Conservation (phyloP, 805 yeast species). For the Saturnispora gosingensis region DNA sequence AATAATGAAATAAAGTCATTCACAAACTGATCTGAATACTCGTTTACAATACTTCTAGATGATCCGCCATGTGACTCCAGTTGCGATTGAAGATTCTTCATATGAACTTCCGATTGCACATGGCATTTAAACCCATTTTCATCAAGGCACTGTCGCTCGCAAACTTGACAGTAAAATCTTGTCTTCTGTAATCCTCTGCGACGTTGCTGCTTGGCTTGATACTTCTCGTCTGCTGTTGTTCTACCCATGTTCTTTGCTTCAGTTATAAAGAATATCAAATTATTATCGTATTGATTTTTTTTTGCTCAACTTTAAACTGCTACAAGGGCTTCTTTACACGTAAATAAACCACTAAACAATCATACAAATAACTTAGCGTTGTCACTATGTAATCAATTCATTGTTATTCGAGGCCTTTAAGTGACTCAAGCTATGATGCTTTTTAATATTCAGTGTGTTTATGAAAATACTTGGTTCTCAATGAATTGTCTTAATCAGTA, state of each 20-base stretch:
- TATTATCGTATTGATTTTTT: not conserved
- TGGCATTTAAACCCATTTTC: conserved; percentile 94
- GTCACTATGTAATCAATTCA: too few species aligned
- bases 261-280: not conserved
- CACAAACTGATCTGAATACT: conserved; percentile 52
- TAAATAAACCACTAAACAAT: too few species aligned
- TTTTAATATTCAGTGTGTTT: too few species aligned
- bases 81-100: conserved; percentile 39
- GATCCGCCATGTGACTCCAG: conserved; percentile 35
- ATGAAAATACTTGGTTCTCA: too few species aligned
- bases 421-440: too few species aligned
- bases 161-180: conserved; percentile 82
- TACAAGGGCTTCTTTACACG: too few species aligned
- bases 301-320: not conserved
- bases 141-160: conserved; percentile 90
- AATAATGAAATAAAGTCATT: conserved; percentile 55
- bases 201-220: conserved; percentile 45
- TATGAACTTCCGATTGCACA: conserved; percentile 71
- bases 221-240: conserved; percentile 10
- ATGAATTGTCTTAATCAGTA: too few species aligned
- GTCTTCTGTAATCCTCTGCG: conserved; percentile 84
- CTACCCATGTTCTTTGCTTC: not conserved
- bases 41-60: conserved; percentile 32
- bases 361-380: too few species aligned
- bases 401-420: too few species aligned